These are phyloP conservation scores for Globisporangium nunn DNA, from an alignment of 352 stramenopile genomes.

Conservation along the genomic window DNA sequence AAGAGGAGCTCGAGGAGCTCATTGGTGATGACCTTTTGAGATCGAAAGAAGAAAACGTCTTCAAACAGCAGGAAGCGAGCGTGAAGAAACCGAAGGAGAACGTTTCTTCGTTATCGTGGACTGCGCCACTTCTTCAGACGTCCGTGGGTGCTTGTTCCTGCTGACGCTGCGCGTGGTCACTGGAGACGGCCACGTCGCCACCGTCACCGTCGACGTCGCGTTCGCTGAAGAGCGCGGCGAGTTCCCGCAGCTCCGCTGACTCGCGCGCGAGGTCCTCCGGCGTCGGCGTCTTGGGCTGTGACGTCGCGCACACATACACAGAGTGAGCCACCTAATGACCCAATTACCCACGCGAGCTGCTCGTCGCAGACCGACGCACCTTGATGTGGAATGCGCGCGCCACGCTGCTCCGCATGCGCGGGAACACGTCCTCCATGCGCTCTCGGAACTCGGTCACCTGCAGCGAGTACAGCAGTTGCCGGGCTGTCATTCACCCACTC, in stretches of 20 bases:
- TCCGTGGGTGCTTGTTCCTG: not conserved
- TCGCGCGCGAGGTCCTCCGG: slow-evolving; percentile 14
- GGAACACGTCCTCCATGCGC: slow-evolving; percentile 26
- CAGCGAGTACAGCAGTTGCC: too few relatives aligned
- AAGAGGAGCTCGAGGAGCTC: not conserved
- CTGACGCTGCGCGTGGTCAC: not conserved
- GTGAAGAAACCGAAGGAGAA: not conserved
- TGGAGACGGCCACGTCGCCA: too few relatives aligned
- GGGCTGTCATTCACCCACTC: too few relatives aligned
- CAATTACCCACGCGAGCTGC: too few relatives aligned
- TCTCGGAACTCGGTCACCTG: slow-evolving; percentile 31
- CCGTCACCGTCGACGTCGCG: not conserved
- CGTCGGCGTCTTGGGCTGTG: not conserved
- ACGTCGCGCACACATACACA: not conserved
- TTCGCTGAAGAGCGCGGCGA: slow-evolving; percentile 19
- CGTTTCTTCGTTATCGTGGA: too few relatives aligned
- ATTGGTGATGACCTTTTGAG: too few relatives aligned
- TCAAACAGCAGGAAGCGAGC: not conserved
- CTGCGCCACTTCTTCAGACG: not conserved
- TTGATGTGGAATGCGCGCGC: slow-evolving; percentile 18
- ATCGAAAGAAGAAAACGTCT: too few relatives aligned
- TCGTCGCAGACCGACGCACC: slow-evolving; percentile 1
- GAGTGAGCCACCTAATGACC: not conserved
- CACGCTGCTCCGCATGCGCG: slow-evolving; percentile 10
- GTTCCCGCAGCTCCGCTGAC: slow-evolving; percentile 18